Conservation (phyloP, 1,139 yeast species). For the Hansenula sp. region DNA sequence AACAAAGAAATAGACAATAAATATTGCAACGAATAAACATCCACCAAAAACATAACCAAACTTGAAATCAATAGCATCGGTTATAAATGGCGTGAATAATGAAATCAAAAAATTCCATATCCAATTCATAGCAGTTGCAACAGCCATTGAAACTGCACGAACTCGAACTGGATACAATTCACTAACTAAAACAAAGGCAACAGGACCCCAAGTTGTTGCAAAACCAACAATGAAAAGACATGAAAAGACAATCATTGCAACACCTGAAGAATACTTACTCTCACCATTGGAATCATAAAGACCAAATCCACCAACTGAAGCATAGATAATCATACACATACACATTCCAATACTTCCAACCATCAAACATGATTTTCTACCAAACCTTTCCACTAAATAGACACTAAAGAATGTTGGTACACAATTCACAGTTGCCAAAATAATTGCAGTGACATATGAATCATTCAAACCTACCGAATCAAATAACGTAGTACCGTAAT, state of each 20-base stretch:
- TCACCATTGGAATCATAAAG: constrained; percentile 11
- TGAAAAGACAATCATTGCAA: constrained; percentile 46
- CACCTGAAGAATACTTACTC: constrained; percentile 32
- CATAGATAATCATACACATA: constrained; percentile 32
- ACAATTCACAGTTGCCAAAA: constrained; percentile 49
- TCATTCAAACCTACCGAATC: constrained; percentile 34
- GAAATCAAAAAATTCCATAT: constrained; percentile 50
- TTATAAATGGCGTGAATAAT: constrained; percentile 48
- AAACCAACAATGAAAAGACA: constrained; percentile 44
- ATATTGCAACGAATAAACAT: constrained; percentile 34
- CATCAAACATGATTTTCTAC: constrained; percentile 38
- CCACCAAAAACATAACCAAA: constrained; percentile 49
- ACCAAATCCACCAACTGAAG: constrained; percentile 40
- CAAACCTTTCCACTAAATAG: constrained; percentile 39
- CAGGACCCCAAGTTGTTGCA: constrained; percentile 53
- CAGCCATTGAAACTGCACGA: constrained; percentile 45
- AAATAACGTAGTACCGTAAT: constrained; percentile 42
- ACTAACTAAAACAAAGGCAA: constrained; percentile 41
- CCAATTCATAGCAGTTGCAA: constrained; percentile 51
- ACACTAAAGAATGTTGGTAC: constrained; percentile 44
- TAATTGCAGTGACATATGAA: constrained; percentile 32
- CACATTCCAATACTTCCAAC: constrained; percentile 36
- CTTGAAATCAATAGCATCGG: constrained; percentile 32
- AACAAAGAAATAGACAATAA: constrained; percentile 47
- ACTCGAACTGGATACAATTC: constrained; percentile 45